Evolutionary conservation across 2,329 filamentous ascomycete genomes (phyloP).

Genomic region (Sordariomycetes sp.): DNA sequence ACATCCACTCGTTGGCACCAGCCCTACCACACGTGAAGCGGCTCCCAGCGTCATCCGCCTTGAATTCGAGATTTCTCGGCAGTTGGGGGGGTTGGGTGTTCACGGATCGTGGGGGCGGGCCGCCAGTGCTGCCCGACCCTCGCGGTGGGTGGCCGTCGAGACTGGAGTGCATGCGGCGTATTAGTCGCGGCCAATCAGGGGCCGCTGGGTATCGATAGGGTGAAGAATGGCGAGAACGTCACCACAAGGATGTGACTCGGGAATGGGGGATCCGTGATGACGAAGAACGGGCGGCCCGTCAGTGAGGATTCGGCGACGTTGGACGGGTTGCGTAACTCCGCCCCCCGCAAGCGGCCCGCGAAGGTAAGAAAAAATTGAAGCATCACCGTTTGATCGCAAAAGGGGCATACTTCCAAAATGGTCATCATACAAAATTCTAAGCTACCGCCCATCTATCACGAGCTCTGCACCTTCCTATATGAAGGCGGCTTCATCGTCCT

Average conservation of each 20-base stretch:
- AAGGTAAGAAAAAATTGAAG: neutral
- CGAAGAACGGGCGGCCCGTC: too few species aligned
- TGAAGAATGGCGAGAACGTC: neutral
- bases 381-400: neutral
- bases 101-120: neutral
- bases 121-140: neutral
- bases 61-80: neutral
- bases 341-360: neutral
- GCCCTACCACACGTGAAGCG: neutral
- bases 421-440: neutral
- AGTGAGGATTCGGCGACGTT: too few species aligned
- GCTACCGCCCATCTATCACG: conserved; percentile 24
- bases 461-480: conserved; percentile 82
- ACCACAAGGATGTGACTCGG: neutral
- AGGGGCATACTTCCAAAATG: neutral
- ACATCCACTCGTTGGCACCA: neutral
- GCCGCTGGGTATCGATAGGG: neutral
- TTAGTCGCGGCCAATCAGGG: neutral
- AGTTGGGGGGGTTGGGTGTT: neutral
- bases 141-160: neutral
- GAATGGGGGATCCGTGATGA: neutral
- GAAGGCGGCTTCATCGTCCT: conserved; percentile 83
- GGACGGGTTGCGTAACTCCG: neutral
- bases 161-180: neutral
- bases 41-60: neutral